Percentiles rank a stretch among this genome's conserved stretches.
Conservation (phyloP, 257 asterid genomes). For the Jacaranda copaia region DNA sequence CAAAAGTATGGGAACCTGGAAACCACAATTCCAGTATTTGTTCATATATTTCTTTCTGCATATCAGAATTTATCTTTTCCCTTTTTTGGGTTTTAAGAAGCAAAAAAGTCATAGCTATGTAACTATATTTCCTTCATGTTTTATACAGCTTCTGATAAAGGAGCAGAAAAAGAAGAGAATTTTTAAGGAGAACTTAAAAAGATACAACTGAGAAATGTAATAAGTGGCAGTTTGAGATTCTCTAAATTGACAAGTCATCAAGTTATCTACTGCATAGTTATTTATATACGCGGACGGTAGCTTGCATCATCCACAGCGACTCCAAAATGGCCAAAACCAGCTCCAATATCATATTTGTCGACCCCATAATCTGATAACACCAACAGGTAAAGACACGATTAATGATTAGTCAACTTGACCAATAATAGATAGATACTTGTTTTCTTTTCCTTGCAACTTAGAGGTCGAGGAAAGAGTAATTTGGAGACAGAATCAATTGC, state of each 20-base stretch:
- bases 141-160: neutral
- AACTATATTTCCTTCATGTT: neutral
- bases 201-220: constrained; percentile 26
- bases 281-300: constrained; percentile 34
- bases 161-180: neutral
- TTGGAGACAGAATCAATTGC: constrained; percentile 34
- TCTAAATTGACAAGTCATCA: constrained; percentile 7
- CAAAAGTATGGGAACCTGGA: neutral
- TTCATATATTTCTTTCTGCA: neutral
- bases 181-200: neutral
- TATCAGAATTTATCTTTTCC: neutral
- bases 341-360: constrained; percentile 90
- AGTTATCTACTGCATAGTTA: constrained; percentile 8
- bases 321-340: constrained; percentile 96
- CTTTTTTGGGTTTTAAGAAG: too few relatives aligned
- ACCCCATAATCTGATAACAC: constrained; percentile 83
- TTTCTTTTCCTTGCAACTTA: too few relatives aligned
- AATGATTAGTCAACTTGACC: constrained; percentile 24
- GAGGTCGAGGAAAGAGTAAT: constrained; percentile 23
- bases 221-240: constrained; percentile 11
- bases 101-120: neutral
- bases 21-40: neutral
- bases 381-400: constrained; percentile 36
- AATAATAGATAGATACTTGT: constrained; percentile 30
- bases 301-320: constrained; percentile 98